A percentile compares a stretch with the other conserved stretches of the same genome.
These are phyloP conservation scores for Zelopaecilomyces penicillatus DNA, from an alignment of 2,329 filamentous ascomycete genomes.

Conservation along the genomic window DNA sequence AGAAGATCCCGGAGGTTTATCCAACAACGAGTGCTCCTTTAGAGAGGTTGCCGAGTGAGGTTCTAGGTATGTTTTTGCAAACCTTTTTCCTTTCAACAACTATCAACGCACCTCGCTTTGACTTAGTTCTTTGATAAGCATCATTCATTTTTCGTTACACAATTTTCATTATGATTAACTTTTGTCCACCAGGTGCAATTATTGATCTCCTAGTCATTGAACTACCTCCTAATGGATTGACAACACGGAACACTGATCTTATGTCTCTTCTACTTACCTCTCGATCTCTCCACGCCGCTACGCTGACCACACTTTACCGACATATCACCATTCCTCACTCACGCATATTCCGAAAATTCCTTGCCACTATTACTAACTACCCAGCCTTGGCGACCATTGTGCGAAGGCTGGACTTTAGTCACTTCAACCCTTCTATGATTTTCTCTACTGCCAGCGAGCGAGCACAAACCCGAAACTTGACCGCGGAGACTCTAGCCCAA, in stretches of 20 bases:
- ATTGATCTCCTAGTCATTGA: slow-evolving; percentile 68
- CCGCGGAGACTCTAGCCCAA: slow-evolving; percentile 60
- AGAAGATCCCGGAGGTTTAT: slow-evolving; percentile 21
- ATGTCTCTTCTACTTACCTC: slow-evolving; percentile 71
- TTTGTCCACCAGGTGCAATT: slow-evolving; percentile 49
- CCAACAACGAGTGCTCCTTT: slow-evolving; percentile 46
- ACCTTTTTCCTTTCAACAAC: neutral
- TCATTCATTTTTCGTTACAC: no score
- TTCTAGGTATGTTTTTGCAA: slow-evolving; percentile 51
- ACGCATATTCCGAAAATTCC: slow-evolving; percentile 73
- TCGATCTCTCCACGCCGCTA: slow-evolving; percentile 63
- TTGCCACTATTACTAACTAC: slow-evolving; percentile 59
- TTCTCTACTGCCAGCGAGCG: slow-evolving; percentile 70
- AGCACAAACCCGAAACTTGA: slow-evolving; percentile 66
- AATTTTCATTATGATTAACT: neutral
- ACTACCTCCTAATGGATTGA: slow-evolving; percentile 62
- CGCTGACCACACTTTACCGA: slow-evolving; percentile 65
- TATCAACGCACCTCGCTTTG: neutral
- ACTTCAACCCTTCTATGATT: slow-evolving; percentile 72
- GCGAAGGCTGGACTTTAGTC: slow-evolving; percentile 72
- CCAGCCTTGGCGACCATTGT: slow-evolving; percentile 66
- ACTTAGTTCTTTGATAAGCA: no score
- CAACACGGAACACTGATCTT: slow-evolving; percentile 68
- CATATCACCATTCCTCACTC: slow-evolving; percentile 79
- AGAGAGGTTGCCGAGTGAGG: slow-evolving; percentile 61